Base-by-base conservation (phyloP, 805 yeast species). In the Candida boleticola region DNA sequence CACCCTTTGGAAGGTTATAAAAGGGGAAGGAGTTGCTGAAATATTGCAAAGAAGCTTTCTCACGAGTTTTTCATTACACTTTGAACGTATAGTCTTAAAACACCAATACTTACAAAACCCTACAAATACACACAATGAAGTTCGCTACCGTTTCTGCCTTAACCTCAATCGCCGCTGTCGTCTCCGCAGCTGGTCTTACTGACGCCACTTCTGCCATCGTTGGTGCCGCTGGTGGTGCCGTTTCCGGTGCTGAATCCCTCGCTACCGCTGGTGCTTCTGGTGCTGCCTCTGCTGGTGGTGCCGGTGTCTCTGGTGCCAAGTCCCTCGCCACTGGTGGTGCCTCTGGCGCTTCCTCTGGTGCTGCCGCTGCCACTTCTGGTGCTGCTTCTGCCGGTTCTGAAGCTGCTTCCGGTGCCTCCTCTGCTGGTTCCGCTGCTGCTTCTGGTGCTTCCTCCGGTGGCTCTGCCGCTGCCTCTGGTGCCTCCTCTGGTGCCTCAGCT, bases 281-380 rank as follows among this genome's bases (percentile, higher is more conserved):
- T 7, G 27, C 27, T 25, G 27, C 27, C 27, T 25, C 27, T 11
- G 7, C 27, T n/a, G n/a, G n/a, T n/a, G n/a, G n/a, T 21, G 5
- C 30, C 26, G 36, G 10, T 20, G 41, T 18, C 41, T n/a, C 25
- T 20, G 37, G 20, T 41, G 27, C 21, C n/a, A n/a, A 26, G 20
- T 30, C 25, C 33, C 23, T 27, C 27, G 37, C 35, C 23, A 37
- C 41, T 23, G 27, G 27, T 23, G 27, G 27, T 23, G 27, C 27
- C 11, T 7, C 10, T 23, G 11, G 27, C 11, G 27, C 27, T 11
- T 7, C 11, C 25, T 42, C 50, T 19, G 26, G 42, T 25, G 45
- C 46, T 36, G 44, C 45, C 7, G 44, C 47, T 34, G 37, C 43
- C 11, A 26, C 32, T 19, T 43, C 37, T 2, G 35, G 35, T 26